phyloP scores from a whole-genome alignment of 129 eudicot genomes.

The Heracleum sosnowskyi region DNA sequence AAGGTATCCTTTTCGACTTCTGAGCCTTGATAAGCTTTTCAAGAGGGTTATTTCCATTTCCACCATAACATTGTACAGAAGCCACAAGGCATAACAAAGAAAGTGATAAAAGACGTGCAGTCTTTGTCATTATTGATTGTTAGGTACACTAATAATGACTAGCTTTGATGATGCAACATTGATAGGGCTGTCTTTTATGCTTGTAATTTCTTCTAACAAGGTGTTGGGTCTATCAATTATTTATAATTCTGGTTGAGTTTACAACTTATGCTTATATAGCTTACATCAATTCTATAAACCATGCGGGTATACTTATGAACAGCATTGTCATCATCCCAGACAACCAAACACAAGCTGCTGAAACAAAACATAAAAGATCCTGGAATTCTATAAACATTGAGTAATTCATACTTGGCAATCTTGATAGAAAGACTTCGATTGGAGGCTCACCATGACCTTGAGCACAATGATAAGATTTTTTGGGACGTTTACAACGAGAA shows the following conservation, averaged over 20 bases:
- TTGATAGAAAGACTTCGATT: background rate
- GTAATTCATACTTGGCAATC: no score
- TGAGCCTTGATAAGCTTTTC: constrained; percentile 14
- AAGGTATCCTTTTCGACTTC: constrained; percentile 8
- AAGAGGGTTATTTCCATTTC: constrained; percentile 31
- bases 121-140: constrained; percentile 2
- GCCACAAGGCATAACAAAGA: constrained; percentile 21
- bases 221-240: background rate
- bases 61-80: constrained; percentile 25
- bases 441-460: background rate
- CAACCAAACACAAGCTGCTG: background rate
- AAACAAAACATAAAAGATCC: background rate
- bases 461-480: background rate
- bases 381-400: no score
- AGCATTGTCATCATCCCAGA: background rate
- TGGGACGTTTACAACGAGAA: background rate
- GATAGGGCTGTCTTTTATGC: background rate
- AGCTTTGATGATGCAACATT: background rate
- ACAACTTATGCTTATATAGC: background rate
- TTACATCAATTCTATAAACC: background rate
- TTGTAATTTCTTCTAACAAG: background rate
- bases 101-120: constrained; percentile 17
- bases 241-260: background rate
- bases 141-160: background rate
- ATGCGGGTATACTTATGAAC: background rate